phyloP scores from a whole-genome alignment of 2,329 filamentous ascomycete genomes.

The Colletotrichum chrysophilum region DNA sequence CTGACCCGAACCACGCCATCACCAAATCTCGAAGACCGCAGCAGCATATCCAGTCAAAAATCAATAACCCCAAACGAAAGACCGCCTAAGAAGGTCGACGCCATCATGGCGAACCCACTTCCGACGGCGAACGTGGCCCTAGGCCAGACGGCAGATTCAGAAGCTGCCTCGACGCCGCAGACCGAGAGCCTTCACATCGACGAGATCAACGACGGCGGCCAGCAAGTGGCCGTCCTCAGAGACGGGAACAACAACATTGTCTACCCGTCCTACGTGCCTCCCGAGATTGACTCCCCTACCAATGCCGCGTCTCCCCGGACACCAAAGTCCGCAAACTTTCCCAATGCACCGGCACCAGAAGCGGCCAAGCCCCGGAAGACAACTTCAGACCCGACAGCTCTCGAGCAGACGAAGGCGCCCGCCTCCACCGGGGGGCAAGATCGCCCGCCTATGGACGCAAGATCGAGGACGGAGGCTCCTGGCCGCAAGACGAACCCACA shows the following conservation, averaged over 20 bases:
- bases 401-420: background rate
- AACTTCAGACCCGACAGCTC: conserved; percentile 14
- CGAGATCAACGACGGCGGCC: conserved; percentile 27
- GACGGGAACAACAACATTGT: conserved; percentile 33
- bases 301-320: background rate
- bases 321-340: background rate
- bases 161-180: conserved; percentile 12
- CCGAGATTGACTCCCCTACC: conserved; percentile 26
- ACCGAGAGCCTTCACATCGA: conserved; percentile 30
- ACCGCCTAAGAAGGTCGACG: background rate
- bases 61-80: background rate
- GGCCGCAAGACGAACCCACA: conserved; percentile 3
- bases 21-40: background rate
- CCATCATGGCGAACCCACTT: conserved; percentile 15
- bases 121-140: conserved; percentile 2
- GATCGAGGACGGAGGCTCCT: conserved; percentile 26
- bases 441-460: conserved; percentile 24
- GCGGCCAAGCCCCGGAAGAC: conserved; percentile 5
- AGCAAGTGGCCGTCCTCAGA: conserved; percentile 32
- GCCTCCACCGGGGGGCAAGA: background rate
- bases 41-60: background rate
- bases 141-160: conserved; percentile 1
- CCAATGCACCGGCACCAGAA: background rate
- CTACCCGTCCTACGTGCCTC: conserved; percentile 38
- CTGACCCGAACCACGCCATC: background rate